A percentile compares a stretch with the other conserved stretches of the same genome.
Conservation (phyloP, 305 asterid species). For the Caryopteris hybrid region DNA sequence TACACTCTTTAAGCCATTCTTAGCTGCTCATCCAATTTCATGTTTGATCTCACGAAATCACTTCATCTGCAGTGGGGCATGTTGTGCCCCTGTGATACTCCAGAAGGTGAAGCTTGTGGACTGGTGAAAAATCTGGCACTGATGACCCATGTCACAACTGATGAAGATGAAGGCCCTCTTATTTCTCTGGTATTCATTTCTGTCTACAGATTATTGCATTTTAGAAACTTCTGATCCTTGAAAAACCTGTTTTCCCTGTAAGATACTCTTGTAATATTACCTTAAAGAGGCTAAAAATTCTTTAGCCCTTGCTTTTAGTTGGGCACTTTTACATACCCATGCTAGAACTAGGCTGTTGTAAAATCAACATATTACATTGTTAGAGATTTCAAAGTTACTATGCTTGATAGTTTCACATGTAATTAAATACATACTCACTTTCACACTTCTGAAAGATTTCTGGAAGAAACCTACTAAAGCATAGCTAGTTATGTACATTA, state of each 20-base stretch:
- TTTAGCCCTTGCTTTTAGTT: too few relatives aligned
- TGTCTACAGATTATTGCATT: constrained; percentile 7
- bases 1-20: background rate
- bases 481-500: too few relatives aligned
- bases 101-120: constrained; percentile 99
- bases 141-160: constrained; percentile 99
- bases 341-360: background rate
- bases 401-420: too few relatives aligned
- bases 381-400: too few relatives aligned
- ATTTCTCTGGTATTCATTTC: constrained; percentile 60
- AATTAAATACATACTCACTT: too few relatives aligned
- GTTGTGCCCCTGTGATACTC: constrained; percentile 99
- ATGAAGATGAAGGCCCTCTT: constrained; percentile 85
- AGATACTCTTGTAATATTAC: background rate
- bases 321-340: too few relatives aligned
- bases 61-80: constrained; percentile 85
- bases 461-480: too few relatives aligned
- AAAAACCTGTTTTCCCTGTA: background rate
- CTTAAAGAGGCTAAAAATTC: too few relatives aligned
- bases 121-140: constrained; percentile 94
- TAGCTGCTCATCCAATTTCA: constrained; percentile 6
- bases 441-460: too few relatives aligned
- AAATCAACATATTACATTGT: too few relatives aligned
- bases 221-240: background rate
- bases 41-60: constrained; percentile 13